phyloP scores from a whole-genome alignment of 805 yeast species.

The Kodamaea restingae region DNA sequence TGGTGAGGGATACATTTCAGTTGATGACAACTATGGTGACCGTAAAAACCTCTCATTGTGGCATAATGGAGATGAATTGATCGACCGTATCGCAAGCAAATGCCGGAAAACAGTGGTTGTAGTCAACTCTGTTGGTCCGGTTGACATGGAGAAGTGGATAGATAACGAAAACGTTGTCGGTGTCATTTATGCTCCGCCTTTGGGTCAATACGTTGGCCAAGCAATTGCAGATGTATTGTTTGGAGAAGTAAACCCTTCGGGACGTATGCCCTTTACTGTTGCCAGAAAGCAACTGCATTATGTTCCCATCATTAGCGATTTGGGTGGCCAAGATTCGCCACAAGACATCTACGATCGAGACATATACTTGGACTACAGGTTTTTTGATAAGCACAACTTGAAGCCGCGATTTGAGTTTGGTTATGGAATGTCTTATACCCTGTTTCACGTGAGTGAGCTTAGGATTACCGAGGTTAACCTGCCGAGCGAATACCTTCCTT shows the following conservation, averaged over 20 bases:
- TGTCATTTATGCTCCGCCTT: conserved; percentile 51
- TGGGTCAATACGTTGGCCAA: conserved; percentile 54
- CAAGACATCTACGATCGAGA: conserved; percentile 47
- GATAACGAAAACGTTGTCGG: conserved; percentile 57
- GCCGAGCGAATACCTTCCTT: conserved; percentile 44
- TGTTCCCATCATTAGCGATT: conserved; percentile 40
- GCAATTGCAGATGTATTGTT: conserved; percentile 56
- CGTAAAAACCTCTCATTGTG: conserved; percentile 49
- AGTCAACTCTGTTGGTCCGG: conserved; percentile 59
- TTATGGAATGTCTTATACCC: conserved; percentile 55
- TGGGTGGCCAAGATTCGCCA: conserved; percentile 25
- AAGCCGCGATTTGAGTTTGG: conserved; percentile 62
- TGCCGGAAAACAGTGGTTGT: conserved; percentile 56
- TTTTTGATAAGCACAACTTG: conserved; percentile 53
- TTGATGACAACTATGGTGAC: conserved; percentile 59
- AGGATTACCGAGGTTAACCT: conserved; percentile 39
- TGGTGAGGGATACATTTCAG: conserved; percentile 57
- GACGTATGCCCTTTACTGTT: conserved; percentile 59
- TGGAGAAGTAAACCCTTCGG: conserved; percentile 62
- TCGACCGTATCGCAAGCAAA: conserved; percentile 44
- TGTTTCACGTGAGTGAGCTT: conserved; percentile 33
- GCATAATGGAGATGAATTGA: conserved; percentile 56
- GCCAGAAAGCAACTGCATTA: conserved; percentile 49
- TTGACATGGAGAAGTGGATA: conserved; percentile 54
- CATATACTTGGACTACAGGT: conserved; percentile 51